Base-by-base conservation (phyloP, 1,284 basidiomycete species). In the Boletus semigastroideus region DNA sequence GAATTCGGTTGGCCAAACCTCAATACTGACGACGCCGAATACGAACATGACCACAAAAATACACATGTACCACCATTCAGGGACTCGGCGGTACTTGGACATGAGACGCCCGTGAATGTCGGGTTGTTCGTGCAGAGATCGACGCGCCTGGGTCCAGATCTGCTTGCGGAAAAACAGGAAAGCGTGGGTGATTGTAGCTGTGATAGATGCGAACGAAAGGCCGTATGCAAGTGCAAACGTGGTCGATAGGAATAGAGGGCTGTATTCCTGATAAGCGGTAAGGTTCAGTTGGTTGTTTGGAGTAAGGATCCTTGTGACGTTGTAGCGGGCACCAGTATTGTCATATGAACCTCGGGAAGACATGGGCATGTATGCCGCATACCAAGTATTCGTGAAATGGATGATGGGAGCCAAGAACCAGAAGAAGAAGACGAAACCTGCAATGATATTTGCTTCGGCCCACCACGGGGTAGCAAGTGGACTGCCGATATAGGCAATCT, bases 361-460 rank as follows among this genome's bases (percentile, higher is more conserved):
- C 56, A 87, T 82, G 48, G 82, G 82, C 66, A 84, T 70, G 57
- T 78, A 84, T 70, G 79, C 72, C 74, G 76, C 74, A 56, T 80
- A 75, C 82, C 81, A 86, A 16, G 78, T 74, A 59, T 86, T 84
- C 16, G 73, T 75, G 59, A 82, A 86, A 61, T 86, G 83, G 34
- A 83, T 70, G 41, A 87, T 74, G 0, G 91, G 90, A 4, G 84
- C 82, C 42, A 91, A 55, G 59, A 94, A 71, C 90, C 84, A 88
- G 72, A 83, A 87, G 72, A 87, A 87, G 54, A 91, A 68, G 16
- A 91, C 67, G 65, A 95, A 96, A 2, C 91, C 92, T 38, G 73
- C 76, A 16, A 86, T 80, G 42, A 94, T 78, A 70, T 97, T 97
- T 48, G 87, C 90, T 63, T 85, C 84, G 3, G 85, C 84, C 86